These are phyloP conservation scores for Penicillium italicum DNA, from an alignment of 2,329 filamentous ascomycete species.

Conservation along the genomic window DNA sequence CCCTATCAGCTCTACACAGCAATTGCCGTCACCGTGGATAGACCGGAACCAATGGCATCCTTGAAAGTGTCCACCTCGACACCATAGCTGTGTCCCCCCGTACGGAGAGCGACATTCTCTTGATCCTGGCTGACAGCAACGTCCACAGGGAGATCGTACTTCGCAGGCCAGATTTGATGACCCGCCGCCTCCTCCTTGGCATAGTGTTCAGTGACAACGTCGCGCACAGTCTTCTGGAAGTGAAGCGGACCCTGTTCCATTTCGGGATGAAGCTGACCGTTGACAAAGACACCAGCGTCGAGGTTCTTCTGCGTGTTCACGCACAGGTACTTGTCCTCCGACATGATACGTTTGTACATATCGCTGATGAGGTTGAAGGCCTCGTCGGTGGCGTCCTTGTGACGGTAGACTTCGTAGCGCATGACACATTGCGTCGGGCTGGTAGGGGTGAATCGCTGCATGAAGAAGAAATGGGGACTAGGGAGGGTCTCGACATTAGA, in stretches of 20 bases:
- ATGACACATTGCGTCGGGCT: slow-evolving; percentile 53
- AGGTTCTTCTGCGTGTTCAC: slow-evolving; percentile 58
- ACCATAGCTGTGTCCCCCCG: neutral
- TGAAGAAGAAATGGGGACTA: slow-evolving; percentile 60
- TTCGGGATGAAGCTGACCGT: slow-evolving; percentile 59
- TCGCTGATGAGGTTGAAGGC: slow-evolving; percentile 57
- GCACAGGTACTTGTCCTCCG: slow-evolving; percentile 64
- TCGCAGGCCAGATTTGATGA: slow-evolving; percentile 53
- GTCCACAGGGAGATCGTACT: neutral
- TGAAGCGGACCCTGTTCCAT: slow-evolving; percentile 58
- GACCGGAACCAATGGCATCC: neutral
- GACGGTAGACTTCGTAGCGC: slow-evolving; percentile 63
- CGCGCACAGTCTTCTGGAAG: slow-evolving; percentile 55
- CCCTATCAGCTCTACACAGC: neutral
- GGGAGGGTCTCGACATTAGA: neutral
- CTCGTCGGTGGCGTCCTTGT: slow-evolving; percentile 58
- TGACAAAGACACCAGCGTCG: slow-evolving; percentile 59
- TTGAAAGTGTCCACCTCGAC: neutral
- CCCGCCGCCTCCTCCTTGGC: slow-evolving; percentile 45
- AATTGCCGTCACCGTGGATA: neutral
- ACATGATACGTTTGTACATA: slow-evolving; percentile 64
- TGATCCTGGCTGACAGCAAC: neutral
- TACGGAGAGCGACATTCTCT: neutral
- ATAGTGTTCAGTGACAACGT: slow-evolving; percentile 48
- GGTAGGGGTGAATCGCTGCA: slow-evolving; percentile 60